A percentile compares a stretch with the other conserved stretches of the same genome.
These are phyloP conservation scores for Omphalotus olearius DNA, from an alignment of 1,284 basidiomycete species.

Conservation along the genomic window DNA sequence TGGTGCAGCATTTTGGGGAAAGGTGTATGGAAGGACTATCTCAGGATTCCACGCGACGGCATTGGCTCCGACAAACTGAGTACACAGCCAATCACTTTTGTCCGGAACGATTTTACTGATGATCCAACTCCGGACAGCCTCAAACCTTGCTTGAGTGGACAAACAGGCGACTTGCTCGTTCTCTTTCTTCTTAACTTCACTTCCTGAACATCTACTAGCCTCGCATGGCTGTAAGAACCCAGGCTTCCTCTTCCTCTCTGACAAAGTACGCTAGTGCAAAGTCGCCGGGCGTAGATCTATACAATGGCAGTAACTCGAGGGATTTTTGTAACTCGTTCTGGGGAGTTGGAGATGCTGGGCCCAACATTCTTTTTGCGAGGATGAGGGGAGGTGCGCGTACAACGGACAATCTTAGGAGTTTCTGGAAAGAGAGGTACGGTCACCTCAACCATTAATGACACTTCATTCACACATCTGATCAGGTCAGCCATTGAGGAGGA, in stretches of 20 bases:
- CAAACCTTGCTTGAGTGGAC: no score
- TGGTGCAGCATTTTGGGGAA: no score
- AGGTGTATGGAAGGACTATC: no score
- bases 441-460: background rate
- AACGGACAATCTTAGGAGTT: conserved; percentile 64
- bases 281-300: conserved; percentile 11
- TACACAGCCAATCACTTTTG: no score
- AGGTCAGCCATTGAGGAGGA: conserved; percentile 71
- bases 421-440: conserved; percentile 69
- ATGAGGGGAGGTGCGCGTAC: conserved; percentile 62
- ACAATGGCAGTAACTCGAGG: conserved; percentile 27
- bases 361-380: conserved; percentile 64
- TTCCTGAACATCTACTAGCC: background rate
- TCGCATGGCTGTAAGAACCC: conserved; percentile 8
- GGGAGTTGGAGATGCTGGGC: conserved; percentile 64
- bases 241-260: conserved; percentile 10
- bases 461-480: background rate
- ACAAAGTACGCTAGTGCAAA: conserved; percentile 12
- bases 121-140: no score
- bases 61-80: no score
- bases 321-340: conserved; percentile 84
- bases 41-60: no score
- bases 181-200: no score
- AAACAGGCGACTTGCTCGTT: no score
- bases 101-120: no score